Conservation (phyloP, 2,329 filamentous ascomycete genomes). For the Fusarium sambucinum region DNA sequence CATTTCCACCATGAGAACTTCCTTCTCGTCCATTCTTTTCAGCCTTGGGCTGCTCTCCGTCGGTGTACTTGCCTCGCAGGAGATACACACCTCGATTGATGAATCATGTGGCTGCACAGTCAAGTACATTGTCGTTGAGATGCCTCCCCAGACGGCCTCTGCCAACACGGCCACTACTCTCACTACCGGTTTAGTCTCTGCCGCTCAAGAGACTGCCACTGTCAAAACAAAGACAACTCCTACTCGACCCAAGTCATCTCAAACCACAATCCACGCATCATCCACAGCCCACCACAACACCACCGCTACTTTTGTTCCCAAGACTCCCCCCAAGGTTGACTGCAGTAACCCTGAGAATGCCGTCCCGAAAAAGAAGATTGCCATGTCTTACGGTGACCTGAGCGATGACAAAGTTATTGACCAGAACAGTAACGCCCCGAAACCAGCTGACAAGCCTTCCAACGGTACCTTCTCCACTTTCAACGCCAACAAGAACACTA, state of each 20-base stretch:
- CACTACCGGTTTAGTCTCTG: not conserved
- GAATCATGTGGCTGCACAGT: conserved; percentile 26
- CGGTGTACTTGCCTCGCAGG: not conserved
- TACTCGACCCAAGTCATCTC: not conserved
- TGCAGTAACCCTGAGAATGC: conserved; percentile 14
- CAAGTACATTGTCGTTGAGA: conserved; percentile 24
- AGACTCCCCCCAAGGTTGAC: conserved; percentile 6
- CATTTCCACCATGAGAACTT: conserved; percentile 19
- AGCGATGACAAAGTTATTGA: not conserved
- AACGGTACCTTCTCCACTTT: conserved; percentile 8
- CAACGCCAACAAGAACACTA: not conserved
- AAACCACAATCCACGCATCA: conserved; percentile 10
- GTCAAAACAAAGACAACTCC: not conserved
- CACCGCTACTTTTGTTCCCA: conserved; percentile 16
- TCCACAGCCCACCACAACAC: conserved; percentile 9
- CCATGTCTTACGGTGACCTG: conserved; percentile 16
- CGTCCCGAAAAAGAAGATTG: conserved; percentile 13
- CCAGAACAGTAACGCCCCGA: rapidly evolving
- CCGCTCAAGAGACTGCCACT: not conserved
- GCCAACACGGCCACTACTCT: not conserved
- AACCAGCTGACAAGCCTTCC: not conserved
- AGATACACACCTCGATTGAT: not conserved
- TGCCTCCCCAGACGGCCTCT: conserved; percentile 2
- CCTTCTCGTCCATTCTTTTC: conserved; percentile 32
- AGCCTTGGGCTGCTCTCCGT: conserved; percentile 15